Conservation (phyloP, 2,329 filamentous ascomycete species). For the Fusarium ramigenum region DNA sequence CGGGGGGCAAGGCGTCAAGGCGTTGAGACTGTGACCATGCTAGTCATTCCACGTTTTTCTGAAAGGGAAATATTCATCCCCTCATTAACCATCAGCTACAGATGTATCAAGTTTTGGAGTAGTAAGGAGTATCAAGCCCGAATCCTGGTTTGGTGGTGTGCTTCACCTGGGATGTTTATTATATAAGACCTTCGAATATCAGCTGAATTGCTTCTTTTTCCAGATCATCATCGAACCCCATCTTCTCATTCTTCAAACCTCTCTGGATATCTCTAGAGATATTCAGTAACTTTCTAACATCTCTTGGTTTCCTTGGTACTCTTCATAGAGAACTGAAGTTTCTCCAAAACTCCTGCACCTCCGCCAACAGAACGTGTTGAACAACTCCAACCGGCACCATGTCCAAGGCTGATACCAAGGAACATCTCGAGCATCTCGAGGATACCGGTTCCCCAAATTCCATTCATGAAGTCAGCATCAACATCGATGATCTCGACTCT, state of each 20-base stretch:
- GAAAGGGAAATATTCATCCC: constrained; percentile 21
- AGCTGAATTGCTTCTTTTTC: constrained; percentile 2
- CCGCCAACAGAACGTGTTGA: too few species aligned
- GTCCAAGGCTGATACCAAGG: constrained; percentile 32
- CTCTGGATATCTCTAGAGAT: neutral
- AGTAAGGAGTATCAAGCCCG: neutral
- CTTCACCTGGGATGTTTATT: constrained; percentile 10
- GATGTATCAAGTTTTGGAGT: constrained; percentile 3
- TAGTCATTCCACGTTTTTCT: constrained; percentile 1
- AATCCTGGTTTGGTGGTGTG: constrained; percentile 14
- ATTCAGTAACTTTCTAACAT: neutral
- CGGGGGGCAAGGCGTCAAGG: neutral
- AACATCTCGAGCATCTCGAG: constrained; percentile 36
- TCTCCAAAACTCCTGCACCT: too few species aligned
- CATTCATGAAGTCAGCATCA: constrained; percentile 26
- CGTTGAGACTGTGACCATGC: neutral
- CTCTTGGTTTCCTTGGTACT: too few species aligned
- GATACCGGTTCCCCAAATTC: constrained; percentile 21
- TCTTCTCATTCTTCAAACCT: neutral
- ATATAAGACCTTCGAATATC: constrained; percentile 34
- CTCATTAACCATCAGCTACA: neutral
- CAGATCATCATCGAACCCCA: constrained; percentile 12
- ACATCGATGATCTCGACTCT: constrained; percentile 38
- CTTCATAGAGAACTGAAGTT: too few species aligned
- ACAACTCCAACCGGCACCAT: constrained; percentile 17